Evolutionary conservation across 345 rosid species (phyloP).

Genomic region (Populus nigra): DNA sequence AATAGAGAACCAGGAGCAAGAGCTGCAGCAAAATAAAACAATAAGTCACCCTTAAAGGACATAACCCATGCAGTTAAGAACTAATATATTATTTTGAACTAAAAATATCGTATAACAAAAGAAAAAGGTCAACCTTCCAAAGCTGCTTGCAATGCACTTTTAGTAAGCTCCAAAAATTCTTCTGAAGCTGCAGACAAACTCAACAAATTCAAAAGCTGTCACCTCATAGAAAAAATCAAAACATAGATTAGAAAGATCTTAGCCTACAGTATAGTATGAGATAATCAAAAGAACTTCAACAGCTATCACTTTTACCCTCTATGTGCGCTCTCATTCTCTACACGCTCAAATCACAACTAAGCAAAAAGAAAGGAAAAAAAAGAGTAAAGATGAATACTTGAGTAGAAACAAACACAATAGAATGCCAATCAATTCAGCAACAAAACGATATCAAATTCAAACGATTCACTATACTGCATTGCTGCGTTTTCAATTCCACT

Average conservation of each 20-base stretch:
- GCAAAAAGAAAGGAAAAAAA: no score
- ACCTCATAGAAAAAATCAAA: not conserved
- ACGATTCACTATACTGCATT: no score
- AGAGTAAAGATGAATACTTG: no score
- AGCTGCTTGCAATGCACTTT: slow-evolving; percentile 87
- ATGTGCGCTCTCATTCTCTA: not conserved
- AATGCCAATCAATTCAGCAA: no score
- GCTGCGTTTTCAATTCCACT: no score
- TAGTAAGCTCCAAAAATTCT: slow-evolving; percentile 95
- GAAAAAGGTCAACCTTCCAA: slow-evolving; percentile 61
- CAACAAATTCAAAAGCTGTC: not conserved
- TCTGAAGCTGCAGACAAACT: slow-evolving; percentile 67
- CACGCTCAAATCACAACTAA: not conserved
- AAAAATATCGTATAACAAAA: not conserved
- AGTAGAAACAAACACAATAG: no score
- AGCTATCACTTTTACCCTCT: no score
- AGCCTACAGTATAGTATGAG: not conserved
- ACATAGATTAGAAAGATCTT: not conserved
- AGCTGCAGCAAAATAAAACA: slow-evolving; percentile 44
- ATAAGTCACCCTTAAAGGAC: slow-evolving; percentile 8
- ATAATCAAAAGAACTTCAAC: not conserved
- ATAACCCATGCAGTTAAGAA: slow-evolving; percentile 8
- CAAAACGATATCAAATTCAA: no score
- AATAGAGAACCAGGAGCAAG: slow-evolving; percentile 84
- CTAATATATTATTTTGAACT: slow-evolving; percentile 7